Base-by-base conservation (phyloP, 2,329 filamentous ascomycete genomes). In the Sarocladiaceae sp. region DNA sequence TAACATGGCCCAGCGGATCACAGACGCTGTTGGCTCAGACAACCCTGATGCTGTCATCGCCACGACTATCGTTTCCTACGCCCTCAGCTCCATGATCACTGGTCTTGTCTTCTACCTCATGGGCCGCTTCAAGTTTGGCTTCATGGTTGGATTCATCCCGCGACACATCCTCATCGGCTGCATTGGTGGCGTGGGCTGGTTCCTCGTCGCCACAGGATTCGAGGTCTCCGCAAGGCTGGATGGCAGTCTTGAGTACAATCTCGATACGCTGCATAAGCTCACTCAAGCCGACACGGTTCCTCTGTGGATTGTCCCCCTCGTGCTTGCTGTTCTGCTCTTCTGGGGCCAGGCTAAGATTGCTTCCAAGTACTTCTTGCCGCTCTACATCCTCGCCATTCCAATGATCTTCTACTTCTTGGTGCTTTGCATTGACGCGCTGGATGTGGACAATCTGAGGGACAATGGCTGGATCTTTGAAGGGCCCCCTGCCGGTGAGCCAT, bases 161-260 rank as follows among this genome's bases (percentile, higher is more conserved):
- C 81, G 93, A 34, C 91, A 95, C 55, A 98, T 98, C 53, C 69
- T 98, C 24, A 95, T 96, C 50, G 93, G 93, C 45, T 98, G 93
- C 58, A 97, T 98, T 53, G 93, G 93, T 33, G 93, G 93, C 50
- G 93, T 98, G 7, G 93, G 93, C 4, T 95, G 89, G 76, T 98
- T 98, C 64, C 73, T 98, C 16, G 72, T 96, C 42, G 80, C 88
- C 43, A 98, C 93, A 6, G 93, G 89, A 19, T 80, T 98, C 46
- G 91, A 97, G 58, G 91, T 98, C 7, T 94, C 90, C 18, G 91
- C 90, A 19, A 80, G 91, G 41, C 71, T 98, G 20, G 83, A 93
- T 31, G 89, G 90, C 13, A 90, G 82, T 53, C 75, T 98, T 24
- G 80, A 86, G 51, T 95, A 95, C 60, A 80, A 91, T 51, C 62